Percentiles rank a stretch among this genome's conserved stretches.
These are phyloP conservation scores for Arthonia radiata DNA, from an alignment of 495 filamentous ascomycete species.

Conservation along the genomic window DNA sequence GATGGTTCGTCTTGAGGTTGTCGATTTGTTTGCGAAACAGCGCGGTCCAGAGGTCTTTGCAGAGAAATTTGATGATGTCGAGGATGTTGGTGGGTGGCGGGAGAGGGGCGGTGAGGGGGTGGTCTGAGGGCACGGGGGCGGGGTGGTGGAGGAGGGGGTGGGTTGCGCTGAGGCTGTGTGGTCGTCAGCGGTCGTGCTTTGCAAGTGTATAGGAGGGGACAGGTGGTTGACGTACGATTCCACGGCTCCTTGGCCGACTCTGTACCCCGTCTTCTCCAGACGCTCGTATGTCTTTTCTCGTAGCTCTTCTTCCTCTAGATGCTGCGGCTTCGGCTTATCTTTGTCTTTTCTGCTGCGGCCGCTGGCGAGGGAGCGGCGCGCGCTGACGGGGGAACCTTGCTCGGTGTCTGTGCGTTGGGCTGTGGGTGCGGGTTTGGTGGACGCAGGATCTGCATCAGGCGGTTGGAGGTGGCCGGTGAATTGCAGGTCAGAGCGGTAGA, in stretches of 20 bases:
- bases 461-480: no score
- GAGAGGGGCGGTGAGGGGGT: slow-evolving; percentile 29
- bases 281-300: slow-evolving; percentile 62
- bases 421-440: no score
- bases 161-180: neutral
- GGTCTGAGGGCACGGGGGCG: neutral
- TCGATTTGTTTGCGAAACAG: slow-evolving; percentile 93
- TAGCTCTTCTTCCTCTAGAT: slow-evolving; percentile 52
- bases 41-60: slow-evolving; percentile 89
- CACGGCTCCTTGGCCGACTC: slow-evolving; percentile 78
- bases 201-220: slow-evolving; percentile 1
- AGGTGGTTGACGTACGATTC: slow-evolving; percentile 40
- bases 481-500: no score
- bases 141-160: neutral
- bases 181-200: neutral
- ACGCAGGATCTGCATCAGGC: no score
- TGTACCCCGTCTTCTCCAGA: slow-evolving; percentile 67
- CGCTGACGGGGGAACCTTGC: slow-evolving; percentile 1
- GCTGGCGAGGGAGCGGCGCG: slow-evolving; percentile 9
- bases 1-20: slow-evolving; percentile 94
- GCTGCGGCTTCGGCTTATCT: slow-evolving; percentile 5
- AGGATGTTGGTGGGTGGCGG: slow-evolving; percentile 9
- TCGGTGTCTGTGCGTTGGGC: neutral
- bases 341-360: slow-evolving; percentile 7
- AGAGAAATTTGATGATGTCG: slow-evolving; percentile 71